Evolutionary conservation across 208 protist species (phyloP), one percentile per base, ranked within the genome.

Genomic region (Acanthamoeba healyi): DNA sequence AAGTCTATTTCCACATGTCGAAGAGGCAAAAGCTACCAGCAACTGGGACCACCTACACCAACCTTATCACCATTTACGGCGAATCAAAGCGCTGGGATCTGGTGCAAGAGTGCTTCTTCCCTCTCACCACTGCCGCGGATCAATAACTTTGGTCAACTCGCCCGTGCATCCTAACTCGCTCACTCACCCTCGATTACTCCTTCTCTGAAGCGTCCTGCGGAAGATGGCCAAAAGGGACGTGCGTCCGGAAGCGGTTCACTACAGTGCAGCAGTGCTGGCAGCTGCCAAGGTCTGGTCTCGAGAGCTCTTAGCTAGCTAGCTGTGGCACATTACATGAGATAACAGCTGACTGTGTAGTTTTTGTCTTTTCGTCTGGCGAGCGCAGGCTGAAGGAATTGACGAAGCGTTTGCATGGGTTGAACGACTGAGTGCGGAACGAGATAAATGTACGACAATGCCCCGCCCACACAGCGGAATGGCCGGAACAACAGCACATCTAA

Each of bases 1-100:
- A 81, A 38, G 49, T 81, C 72, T 81, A 81, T 49, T 81, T 81
- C 72, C 72, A 81, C 15, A 81, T 81, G 72, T 51, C 72, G 38
- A 81, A 81, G 72, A 46, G 72, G 24, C 32, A 49, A 36, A 81
- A 81, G 72, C 34, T 81, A 42, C 34, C 34, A 22, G 72, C 72
- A 2, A 81, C 38, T 7, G 32, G 7, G 40, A 51, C 22, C 32
- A 81, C 72, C 40, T 81, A 81, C 32, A 81, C 44, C 38, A 81
- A 81, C 38, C 36, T 81, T 9, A 81, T 81, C 72, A 81, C 40
- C 32, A 81, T 81, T 51, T 81, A 81, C 32, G 72, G 72, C 36
- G 72, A 81, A 19, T 81, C 72, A 34, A 81, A 81, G 72, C 72
- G 72, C 72, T 81, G 72, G 72, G 72, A 81, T n/a, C 72, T 81